These are phyloP conservation scores for Termitomyces sp. DNA, from an alignment of 768 basidiomycete species.

Conservation along the genomic window DNA sequence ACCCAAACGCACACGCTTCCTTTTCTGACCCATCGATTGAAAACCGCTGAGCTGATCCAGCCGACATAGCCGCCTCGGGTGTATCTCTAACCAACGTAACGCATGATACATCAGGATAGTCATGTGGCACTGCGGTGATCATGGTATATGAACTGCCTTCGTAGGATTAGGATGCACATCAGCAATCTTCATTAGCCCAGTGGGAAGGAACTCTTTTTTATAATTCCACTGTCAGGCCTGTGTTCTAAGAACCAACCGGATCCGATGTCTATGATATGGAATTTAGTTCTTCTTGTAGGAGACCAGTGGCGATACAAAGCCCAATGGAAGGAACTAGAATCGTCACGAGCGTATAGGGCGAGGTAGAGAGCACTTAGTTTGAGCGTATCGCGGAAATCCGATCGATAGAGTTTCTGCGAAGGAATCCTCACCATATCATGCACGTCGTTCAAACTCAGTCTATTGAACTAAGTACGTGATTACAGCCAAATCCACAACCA, in stretches of 20 bases:
- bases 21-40: neutral
- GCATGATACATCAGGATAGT: neutral
- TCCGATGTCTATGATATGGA: neutral
- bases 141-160: neutral
- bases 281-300: neutral
- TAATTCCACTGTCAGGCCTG: neutral
- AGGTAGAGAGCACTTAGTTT: neutral
- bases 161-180: neutral
- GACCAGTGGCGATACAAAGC: constrained; percentile 1
- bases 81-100: neutral
- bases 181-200: neutral
- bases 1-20: neutral
- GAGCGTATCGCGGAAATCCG: neutral
- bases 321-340: neutral
- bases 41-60: neutral
- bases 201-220: constrained; percentile 3
- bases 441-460: neutral
- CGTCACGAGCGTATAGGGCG: neutral
- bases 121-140: neutral
- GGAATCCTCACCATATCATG: neutral
- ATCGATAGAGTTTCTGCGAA: neutral
- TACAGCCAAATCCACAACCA: too few species aligned
- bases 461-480: too few species aligned
- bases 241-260: neutral
- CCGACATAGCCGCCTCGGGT: neutral